Evolutionary conservation across 345 rosid species (phyloP), one percentile per base, ranked within the genome.

Genomic region (Dovyalis caffra): DNA sequence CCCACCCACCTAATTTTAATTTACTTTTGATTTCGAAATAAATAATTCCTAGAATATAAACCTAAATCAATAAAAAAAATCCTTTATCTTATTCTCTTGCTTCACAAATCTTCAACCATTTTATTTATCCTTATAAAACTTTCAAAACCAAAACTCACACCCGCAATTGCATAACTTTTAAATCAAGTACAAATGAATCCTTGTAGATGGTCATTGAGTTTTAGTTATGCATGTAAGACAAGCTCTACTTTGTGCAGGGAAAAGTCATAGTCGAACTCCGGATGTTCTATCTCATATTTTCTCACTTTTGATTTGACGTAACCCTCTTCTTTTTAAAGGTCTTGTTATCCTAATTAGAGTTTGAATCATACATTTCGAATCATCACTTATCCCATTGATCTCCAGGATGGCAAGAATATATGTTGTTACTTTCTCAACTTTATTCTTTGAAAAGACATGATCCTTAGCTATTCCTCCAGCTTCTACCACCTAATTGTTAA

Each of bases 361-460:
- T 84, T 2, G 94, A 95, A 85, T 88, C 91, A 85, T 77, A 80
- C 47, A 80, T 80, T 82, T 87, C 96, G 92, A 92, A 76, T 81
- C 72, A 73, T 93, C 96, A 82, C 79, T 84, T 26, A 86, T 74
- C n/a, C 93, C 99, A 71, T 86, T 82, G 73, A 72, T 86, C 84
- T 89, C 97, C 75, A 95, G 79, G 74, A 95, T 90, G 12, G 97
- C 89, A 76, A 95, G 96, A 72, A 95, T 93, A 78, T 90, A 91
- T 75, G 77, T 91, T 21, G 96, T 89, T 63, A 97, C 98, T 78
- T 86, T 89, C 86, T 95, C 98, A 9, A 98, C 98, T 85, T 95
- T 81, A 82, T 86, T 83, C 99, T 91, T 77, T 90, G 99, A 78
- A 89, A 76, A 64, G 93, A 83, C 34, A 91, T 97, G 57, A 89